Base-by-base conservation (phyloP, 2,329 filamentous ascomycete species). In the Alternaria angustiovoidea region DNA sequence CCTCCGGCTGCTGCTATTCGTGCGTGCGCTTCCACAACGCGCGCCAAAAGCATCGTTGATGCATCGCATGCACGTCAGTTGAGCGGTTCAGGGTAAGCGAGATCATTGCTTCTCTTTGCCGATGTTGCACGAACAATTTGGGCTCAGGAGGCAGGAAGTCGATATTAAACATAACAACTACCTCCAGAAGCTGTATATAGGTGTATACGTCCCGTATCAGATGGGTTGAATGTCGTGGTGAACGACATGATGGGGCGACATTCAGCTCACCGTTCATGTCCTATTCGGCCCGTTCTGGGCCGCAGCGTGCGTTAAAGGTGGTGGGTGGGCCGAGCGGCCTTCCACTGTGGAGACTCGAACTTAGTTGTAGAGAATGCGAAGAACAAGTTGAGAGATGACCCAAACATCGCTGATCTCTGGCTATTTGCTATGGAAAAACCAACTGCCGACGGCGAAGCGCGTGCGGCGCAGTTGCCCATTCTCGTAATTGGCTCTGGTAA, bases 401-500 rank as follows among this genome's bases (percentile, higher is more conserved):
- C 39, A 20, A 42, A 38, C 54, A 49, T 41, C 22, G 46, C 32
- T 38, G 46, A 49, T 49, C 26, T 39, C 57, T 18, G 20, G 16
- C 38, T 16, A 32, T 38, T 26, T 44, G 39, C 26, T 32, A 62
- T 59, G 59, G 56, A 49, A 9, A 53, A 43, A 22, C 24, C 41
- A 36, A n/a, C 36, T 18, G 28, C 22, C 36, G 22, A 48, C 30
- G 22, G 41, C 36, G 28, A 38, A 47, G 48, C 32, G n/a, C 4
- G 14, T 48, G 46, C 44, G 34, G 24, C 46, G 34, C 47, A 38
- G 36, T 54, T 55, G 11, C 71, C 74, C 26, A 56, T 74, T 51
- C 66, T 78, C 30, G 70, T 77, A 41, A 65, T 78, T 61, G 75
- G 75, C 16, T 74, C 75, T 47, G 74, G 74, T 76, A 61, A 49